Evolutionary conservation across 345 rosid genomes (phyloP).

Genomic region (Conringia planisiliqua): DNA sequence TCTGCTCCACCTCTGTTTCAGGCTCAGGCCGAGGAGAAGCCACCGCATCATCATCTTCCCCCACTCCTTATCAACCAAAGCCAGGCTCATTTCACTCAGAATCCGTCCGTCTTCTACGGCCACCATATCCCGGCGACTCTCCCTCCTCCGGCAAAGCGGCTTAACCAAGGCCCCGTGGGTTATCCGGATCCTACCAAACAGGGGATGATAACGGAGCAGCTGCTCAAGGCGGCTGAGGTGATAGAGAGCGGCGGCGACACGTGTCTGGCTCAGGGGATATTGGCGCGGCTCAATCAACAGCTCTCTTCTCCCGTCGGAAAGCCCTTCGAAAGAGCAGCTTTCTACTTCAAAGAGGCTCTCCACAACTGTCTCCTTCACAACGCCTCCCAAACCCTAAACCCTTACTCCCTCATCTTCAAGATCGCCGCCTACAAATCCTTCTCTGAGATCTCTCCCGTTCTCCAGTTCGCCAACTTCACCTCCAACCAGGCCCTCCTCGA

Average conservation of each 20-base stretch:
- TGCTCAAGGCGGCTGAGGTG: conserved; percentile 77
- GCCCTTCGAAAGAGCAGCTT: conserved; percentile 78
- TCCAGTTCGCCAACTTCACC: conserved; percentile 87
- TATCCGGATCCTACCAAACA: not conserved
- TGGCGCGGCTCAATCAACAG: conserved; percentile 99
- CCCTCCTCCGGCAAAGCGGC: conserved; percentile 41
- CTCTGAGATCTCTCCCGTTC: conserved; percentile 84
- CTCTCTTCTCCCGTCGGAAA: conserved; percentile 86
- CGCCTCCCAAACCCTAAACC: conserved; percentile 19
- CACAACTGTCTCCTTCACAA: conserved; percentile 42
- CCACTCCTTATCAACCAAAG: conserved; percentile 49
- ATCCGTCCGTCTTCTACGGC: conserved; percentile 49
- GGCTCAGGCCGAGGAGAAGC: conserved; percentile 39
- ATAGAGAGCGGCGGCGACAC: conserved; percentile 70
- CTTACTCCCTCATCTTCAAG: conserved; percentile 65
- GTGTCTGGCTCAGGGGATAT: conserved; percentile 90
- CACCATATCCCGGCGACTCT: conserved; percentile 30
- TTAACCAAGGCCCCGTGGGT: conserved; percentile 33
- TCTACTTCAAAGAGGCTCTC: conserved; percentile 85
- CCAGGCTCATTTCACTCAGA: conserved; percentile 47
- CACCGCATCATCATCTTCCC: conserved; percentile 47
- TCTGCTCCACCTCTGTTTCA: conserved; percentile 27
- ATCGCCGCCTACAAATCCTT: conserved; percentile 87
- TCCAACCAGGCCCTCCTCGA: conserved; percentile 88
- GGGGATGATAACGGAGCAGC: conserved; percentile 49